Base-by-base conservation (phyloP, 2,329 filamentous ascomycete species). In the Rutstroemia sp. region DNA sequence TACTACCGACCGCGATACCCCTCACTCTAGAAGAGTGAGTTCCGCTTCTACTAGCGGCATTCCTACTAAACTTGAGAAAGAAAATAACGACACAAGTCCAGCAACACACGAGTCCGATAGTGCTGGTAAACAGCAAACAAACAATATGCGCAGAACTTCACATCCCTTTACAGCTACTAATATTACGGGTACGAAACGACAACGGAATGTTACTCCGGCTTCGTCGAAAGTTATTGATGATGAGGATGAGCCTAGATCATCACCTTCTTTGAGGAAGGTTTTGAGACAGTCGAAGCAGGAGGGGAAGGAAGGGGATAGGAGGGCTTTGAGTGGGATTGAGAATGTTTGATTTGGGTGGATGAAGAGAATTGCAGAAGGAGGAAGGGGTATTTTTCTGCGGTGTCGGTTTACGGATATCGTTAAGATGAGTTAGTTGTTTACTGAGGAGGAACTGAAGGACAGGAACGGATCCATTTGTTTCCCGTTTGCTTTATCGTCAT, bases 151-250 rank as follows among this genome's bases (percentile, higher is more conserved):
- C 10, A 66, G 63, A 57, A 44, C 58, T 37, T 55, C 61, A 12
- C 57, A 63, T 51, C 56, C 59, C 21, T 61, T 63, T 38, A 48
- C 50, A 23, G 60, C 57, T 12, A 63, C 58, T 12, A 64, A 55
- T 51, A 61, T 54, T 30, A 59, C 54, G 45, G 61, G 62, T 19
- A 63, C 59, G 19, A 82, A 80, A 63, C 73, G 79, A 37, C 66
- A 68, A 55, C 73, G 76, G 12, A 71, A 74, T 51, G 76, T 77
- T 49, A 78, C 77, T 0, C 75, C 76, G 7, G 71, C 70, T 2
- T 74, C 76, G 38, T 64, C 69, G n/a, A 76, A 73, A 60, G 73
- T 65, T 8, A 73, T 77, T 16, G 77, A 78, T 41, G 73, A 76
- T 19, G 75, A 79, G 50, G 73, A 78, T 44, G 75, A 78, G 58